Evolutionary conservation across 352 stramenopile genomes (phyloP).

Genomic region (Globisporangium viniferum): DNA sequence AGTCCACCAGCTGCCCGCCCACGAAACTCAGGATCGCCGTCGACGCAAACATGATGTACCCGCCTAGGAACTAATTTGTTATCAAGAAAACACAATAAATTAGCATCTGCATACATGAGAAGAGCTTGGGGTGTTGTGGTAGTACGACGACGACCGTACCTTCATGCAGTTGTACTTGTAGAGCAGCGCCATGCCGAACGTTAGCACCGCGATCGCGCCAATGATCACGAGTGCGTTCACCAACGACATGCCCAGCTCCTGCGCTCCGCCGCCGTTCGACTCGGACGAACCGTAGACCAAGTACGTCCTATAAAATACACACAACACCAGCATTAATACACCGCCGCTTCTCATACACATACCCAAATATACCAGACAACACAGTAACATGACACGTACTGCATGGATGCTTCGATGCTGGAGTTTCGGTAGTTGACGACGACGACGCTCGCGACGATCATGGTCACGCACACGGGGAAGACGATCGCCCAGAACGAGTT

Average conservation of each 20-base stretch:
- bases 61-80: conserved; percentile 48
- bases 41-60: conserved; percentile 90
- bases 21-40: conserved; percentile 86
- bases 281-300: conserved; percentile 74
- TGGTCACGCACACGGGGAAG: conserved; percentile 78
- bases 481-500: conserved; percentile 88
- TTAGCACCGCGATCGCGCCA: conserved; percentile 73
- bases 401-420: conserved; percentile 77
- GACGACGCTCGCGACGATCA: conserved; percentile 76
- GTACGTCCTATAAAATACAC: conserved; percentile 43
- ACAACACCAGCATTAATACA: neutral
- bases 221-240: conserved; percentile 91
- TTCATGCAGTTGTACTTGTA: conserved; percentile 91
- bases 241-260: conserved; percentile 62
- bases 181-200: conserved; percentile 87
- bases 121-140: too few relatives aligned
- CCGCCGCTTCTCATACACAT: neutral
- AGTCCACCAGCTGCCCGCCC: conserved; percentile 81
- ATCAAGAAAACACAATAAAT: neutral
- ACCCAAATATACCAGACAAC: neutral
- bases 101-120: neutral
- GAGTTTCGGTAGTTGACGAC: conserved; percentile 83
- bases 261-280: conserved; percentile 25
- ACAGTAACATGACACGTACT: conserved; percentile 28
- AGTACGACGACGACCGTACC: conserved; percentile 11